A percentile compares a stretch with the other conserved stretches of the same genome.
Conservation (phyloP, 225 moss, liverwort and hornwort genomes). For the Pseudoscleropodium purum region DNA sequence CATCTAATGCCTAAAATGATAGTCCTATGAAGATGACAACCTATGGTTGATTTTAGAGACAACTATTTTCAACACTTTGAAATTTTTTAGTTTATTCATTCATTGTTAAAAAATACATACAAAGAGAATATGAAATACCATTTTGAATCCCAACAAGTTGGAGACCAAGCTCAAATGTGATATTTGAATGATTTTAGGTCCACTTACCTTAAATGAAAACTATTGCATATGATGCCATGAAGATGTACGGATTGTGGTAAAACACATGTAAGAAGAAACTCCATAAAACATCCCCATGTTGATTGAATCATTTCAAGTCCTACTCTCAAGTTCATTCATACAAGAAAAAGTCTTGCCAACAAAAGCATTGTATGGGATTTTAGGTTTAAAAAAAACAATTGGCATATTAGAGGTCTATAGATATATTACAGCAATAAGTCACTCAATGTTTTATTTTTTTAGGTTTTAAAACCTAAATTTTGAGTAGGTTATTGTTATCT, state of each 20-base stretch:
- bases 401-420: not conserved
- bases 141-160: too few relatives aligned
- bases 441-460: not conserved
- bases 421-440: not conserved
- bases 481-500: too few relatives aligned
- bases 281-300: rapidly evolving
- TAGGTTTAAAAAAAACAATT: not conserved
- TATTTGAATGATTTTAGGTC: too few relatives aligned
- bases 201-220: not conserved
- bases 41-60: not conserved
- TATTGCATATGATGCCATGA: not conserved
- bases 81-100: too few relatives aligned
- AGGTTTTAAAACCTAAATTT: too few relatives aligned
- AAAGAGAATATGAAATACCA: rapidly evolving
- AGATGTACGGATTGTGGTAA: rapidly evolving
- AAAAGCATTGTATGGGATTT: not conserved
- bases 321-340: not conserved
- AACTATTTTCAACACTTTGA: not conserved
- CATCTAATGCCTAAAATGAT: too few relatives aligned
- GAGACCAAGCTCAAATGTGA: not conserved
- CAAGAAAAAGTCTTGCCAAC: not conserved
- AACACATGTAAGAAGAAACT: not conserved
- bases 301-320: not conserved
- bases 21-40: not conserved
- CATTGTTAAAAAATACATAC: not conserved